These are phyloP conservation scores for Berberis thunbergii DNA, from an alignment of 164 flowering plant species.

Conservation along the genomic window DNA sequence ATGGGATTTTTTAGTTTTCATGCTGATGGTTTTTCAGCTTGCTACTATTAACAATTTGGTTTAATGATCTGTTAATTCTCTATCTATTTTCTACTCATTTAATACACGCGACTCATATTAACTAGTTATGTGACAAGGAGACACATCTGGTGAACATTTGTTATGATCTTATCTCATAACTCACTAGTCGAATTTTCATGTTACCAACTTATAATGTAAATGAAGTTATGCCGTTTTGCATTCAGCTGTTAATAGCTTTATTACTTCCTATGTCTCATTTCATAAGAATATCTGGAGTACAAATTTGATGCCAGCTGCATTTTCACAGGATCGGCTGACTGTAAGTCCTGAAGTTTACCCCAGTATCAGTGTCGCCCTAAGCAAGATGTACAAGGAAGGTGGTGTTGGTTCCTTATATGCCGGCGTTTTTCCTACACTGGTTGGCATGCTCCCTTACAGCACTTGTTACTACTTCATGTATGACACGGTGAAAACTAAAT, in stretches of 20 bases:
- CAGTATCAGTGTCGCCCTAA: slow-evolving; percentile 48
- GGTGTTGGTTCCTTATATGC: slow-evolving; percentile 75
- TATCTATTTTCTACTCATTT: no score
- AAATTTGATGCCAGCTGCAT: not conserved
- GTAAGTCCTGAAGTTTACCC: slow-evolving; percentile 70
- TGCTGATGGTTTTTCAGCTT: no score
- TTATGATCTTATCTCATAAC: no score
- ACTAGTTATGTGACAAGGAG: no score
- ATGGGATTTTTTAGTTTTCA: no score
- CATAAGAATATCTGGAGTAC: not conserved
- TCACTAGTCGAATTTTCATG: no score
- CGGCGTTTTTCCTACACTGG: slow-evolving; percentile 72
- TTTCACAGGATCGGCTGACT: slow-evolving; percentile 81
- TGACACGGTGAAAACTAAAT: slow-evolving; percentile 67
- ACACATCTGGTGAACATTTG: no score
- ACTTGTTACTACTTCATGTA: slow-evolving; percentile 94
- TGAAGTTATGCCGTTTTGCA: not conserved
- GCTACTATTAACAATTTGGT: no score
- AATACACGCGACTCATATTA: no score
- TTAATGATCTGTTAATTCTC: no score
- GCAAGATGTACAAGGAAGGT: slow-evolving; percentile 63
- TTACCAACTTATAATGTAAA: no score
- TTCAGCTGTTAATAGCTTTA: not conserved
- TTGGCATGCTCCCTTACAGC: slow-evolving; percentile 98
- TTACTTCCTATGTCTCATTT: not conserved